A percentile compares a stretch with the other conserved stretches of the same genome.
phyloP scores from a whole-genome alignment of 164 flowering plant genomes.

The Macadamia tetraphylla region DNA sequence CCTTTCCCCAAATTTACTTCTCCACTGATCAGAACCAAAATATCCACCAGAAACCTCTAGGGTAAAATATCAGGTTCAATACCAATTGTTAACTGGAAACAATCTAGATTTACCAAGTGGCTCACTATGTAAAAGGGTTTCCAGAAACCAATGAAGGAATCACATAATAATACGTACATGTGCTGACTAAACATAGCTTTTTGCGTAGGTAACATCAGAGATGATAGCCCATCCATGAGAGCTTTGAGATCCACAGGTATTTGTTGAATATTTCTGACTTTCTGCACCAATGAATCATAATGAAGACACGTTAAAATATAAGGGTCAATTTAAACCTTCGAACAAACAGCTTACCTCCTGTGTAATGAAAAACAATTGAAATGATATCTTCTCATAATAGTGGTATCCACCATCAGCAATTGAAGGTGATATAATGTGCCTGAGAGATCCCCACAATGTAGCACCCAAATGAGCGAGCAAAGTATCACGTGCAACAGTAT shows the following conservation, averaged over 20 bases:
- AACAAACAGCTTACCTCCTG: slow-evolving; percentile 60
- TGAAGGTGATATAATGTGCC: slow-evolving; percentile 89
- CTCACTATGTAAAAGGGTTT: not conserved
- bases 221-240: slow-evolving; percentile 74
- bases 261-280: slow-evolving; percentile 46
- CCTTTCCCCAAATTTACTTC: not conserved
- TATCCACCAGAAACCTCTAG: not conserved
- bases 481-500: slow-evolving; percentile 93
- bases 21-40: not conserved
- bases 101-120: not conserved
- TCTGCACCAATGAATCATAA: slow-evolving; percentile 45
- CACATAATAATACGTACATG: slow-evolving; percentile 38
- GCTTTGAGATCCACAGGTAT: slow-evolving; percentile 77
- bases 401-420: slow-evolving; percentile 87
- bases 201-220: slow-evolving; percentile 78
- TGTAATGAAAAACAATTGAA: slow-evolving; percentile 84
- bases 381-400: slow-evolving; percentile 81
- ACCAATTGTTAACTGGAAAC: not conserved
- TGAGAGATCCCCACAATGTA: slow-evolving; percentile 87
- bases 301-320: slow-evolving; percentile 3
- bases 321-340: slow-evolving; percentile 1
- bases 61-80: not conserved
- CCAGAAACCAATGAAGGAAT: not conserved
- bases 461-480: slow-evolving; percentile 96
- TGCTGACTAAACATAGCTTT: slow-evolving; percentile 54